Conservation (phyloP, 2,329 filamentous ascomycete genomes). For the Didymella arachidicola region DNA sequence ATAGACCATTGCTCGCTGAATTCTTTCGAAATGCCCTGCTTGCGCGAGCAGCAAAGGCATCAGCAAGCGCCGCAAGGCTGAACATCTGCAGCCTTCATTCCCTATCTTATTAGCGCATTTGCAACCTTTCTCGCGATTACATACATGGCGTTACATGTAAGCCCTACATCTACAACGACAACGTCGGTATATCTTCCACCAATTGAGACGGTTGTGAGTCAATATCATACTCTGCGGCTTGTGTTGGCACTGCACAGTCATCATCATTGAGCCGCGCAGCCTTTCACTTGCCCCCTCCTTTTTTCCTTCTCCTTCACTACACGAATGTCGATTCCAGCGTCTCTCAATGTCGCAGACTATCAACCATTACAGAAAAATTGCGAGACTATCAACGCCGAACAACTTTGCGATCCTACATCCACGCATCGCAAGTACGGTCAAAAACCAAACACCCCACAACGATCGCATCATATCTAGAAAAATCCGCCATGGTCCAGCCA, state of each 20-base stretch:
- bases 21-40: background rate
- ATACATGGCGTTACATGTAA: background rate
- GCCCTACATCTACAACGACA: background rate
- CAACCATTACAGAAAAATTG: background rate
- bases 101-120: no score
- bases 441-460: background rate
- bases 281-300: background rate
- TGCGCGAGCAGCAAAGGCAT: no score
- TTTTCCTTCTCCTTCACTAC: background rate
- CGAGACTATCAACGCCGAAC: background rate
- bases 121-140: background rate
- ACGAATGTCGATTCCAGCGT: background rate
- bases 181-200: background rate
- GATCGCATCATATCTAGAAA: background rate
- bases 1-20: background rate
- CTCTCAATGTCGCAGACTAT: background rate
- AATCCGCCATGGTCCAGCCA: background rate
- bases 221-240: background rate
- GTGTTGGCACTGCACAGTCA: conserved; percentile 5
- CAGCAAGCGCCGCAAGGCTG: background rate
- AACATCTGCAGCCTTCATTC: background rate
- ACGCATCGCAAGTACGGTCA: background rate
- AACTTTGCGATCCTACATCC: background rate
- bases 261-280: background rate
- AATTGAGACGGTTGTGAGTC: background rate